phyloP scores from a whole-genome alignment of 1,284 basidiomycete genomes.

The Apiotrichum gracile region DNA sequence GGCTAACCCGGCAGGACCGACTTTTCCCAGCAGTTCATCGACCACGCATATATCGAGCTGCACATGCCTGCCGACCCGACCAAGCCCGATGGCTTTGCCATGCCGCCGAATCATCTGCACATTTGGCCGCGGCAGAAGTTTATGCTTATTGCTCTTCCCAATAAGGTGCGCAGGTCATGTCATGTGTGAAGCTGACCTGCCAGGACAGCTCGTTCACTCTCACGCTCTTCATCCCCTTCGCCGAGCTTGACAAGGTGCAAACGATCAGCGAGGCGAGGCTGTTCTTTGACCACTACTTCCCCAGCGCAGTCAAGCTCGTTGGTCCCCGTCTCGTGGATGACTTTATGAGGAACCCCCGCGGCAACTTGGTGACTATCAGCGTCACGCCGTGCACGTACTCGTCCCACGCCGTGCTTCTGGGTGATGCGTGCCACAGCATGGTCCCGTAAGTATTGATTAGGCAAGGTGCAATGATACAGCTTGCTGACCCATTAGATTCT shows the following conservation, averaged over 20 bases:
- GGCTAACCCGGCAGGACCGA: constrained; percentile 63
- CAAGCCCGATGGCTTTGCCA: constrained; percentile 59
- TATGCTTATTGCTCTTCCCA: constrained; percentile 97
- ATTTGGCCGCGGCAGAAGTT: constrained; percentile 98
- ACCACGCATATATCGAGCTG: constrained; percentile 92
- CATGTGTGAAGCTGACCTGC: not conserved
- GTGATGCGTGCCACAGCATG: constrained; percentile 95
- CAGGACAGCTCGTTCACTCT: constrained; percentile 52
- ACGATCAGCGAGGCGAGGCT: constrained; percentile 57
- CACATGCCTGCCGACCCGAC: constrained; percentile 79
- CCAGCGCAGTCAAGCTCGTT: constrained; percentile 76
- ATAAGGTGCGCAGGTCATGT: constrained; percentile 59
- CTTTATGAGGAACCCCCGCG: constrained; percentile 76
- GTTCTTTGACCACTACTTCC: constrained; percentile 82
- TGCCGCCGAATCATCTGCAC: constrained; percentile 93
- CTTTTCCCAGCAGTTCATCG: constrained; percentile 89
- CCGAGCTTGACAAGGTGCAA: constrained; percentile 64
- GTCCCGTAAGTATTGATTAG: constrained; percentile 57
- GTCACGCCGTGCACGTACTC: constrained; percentile 83
- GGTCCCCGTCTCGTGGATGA: constrained; percentile 73
- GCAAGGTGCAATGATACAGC: too few relatives aligned
- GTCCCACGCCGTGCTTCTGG: constrained; percentile 79
- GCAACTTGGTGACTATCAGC: constrained; percentile 85
- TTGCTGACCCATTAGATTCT: constrained; percentile 61
- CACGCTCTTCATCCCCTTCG: constrained; percentile 85